Conservation (phyloP, 176 grass and related monocot species). For the Thalia dealbata region DNA sequence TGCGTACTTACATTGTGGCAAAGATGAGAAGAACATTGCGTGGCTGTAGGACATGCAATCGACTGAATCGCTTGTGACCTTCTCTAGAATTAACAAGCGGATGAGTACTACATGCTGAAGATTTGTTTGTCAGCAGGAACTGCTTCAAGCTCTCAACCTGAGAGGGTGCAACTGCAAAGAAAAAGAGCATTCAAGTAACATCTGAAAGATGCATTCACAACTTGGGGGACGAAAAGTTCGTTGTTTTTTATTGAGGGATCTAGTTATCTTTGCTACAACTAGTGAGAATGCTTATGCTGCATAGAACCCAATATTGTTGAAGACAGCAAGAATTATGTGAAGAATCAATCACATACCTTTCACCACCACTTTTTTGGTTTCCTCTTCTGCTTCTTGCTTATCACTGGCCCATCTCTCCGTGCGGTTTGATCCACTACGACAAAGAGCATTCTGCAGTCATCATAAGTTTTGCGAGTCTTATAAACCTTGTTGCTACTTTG, state of each 20-base stretch:
- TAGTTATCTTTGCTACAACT: too few relatives aligned
- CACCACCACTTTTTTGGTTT: not conserved
- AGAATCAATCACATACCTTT: not conserved
- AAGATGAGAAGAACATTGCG: not conserved
- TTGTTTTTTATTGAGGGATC: too few relatives aligned
- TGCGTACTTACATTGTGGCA: not conserved
- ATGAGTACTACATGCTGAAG: not conserved
- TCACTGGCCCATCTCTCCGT: not conserved
- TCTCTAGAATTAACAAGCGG: not conserved
- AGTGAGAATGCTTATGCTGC: too few relatives aligned
- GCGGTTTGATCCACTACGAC: conserved; percentile 1
- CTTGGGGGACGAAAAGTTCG: too few relatives aligned
- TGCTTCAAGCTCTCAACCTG: not conserved
- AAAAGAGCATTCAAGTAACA: not conserved
- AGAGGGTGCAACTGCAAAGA: not conserved
- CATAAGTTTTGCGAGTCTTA: not conserved
- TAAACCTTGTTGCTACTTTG: not conserved
- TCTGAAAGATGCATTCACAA: too few relatives aligned
- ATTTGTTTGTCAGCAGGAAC: not conserved
- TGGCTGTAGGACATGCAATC: not conserved
- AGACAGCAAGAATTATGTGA: not conserved
- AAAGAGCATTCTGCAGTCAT: not conserved
- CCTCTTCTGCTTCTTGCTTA: not conserved
- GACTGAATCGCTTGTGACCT: not conserved
- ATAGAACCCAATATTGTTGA: too few relatives aligned